Percentiles rank a stretch among this genome's conserved stretches.
These are phyloP conservation scores for Mrakia frigida DNA, from an alignment of 768 basidiomycete genomes.

Conservation along the genomic window DNA sequence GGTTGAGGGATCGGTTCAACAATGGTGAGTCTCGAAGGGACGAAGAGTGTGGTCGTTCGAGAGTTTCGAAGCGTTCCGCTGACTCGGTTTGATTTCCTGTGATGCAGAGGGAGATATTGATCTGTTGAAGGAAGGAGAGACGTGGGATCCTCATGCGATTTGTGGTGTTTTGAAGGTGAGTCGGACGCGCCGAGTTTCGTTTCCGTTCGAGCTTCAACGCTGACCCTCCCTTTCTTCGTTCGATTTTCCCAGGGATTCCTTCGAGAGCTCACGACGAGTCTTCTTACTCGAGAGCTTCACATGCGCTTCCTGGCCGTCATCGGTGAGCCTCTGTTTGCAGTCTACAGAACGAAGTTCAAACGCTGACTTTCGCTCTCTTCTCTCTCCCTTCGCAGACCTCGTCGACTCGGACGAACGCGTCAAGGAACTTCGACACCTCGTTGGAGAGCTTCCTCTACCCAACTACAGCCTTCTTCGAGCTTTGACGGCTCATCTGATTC, in stretches of 20 bases:
- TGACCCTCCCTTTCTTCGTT: background rate
- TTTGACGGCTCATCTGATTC: slow-evolving; percentile 86
- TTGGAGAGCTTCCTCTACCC: slow-evolving; percentile 77
- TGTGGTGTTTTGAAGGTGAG: slow-evolving; percentile 75
- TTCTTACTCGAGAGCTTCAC: slow-evolving; percentile 88
- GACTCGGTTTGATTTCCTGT: background rate
- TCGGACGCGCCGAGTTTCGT: background rate
- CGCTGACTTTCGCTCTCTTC: slow-evolving; percentile 18
- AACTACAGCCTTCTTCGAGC: slow-evolving; percentile 94
- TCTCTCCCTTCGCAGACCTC: slow-evolving; percentile 58
- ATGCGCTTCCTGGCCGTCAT: slow-evolving; percentile 85
- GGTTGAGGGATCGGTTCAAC: slow-evolving; percentile 88
- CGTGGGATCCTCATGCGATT: slow-evolving; percentile 96
- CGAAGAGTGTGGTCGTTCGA: background rate
- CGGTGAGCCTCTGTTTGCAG: slow-evolving; percentile 55
- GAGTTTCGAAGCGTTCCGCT: background rate
- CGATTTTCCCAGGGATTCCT: slow-evolving; percentile 54
- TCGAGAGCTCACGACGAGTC: slow-evolving; percentile 85
- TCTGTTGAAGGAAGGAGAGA: slow-evolving; percentile 77
- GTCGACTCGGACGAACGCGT: slow-evolving; percentile 83
- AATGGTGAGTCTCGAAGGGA: slow-evolving; percentile 61
- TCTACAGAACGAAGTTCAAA: background rate
- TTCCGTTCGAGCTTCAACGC: background rate
- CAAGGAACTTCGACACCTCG: slow-evolving; percentile 74
- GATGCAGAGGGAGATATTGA: slow-evolving; percentile 93